Evolutionary conservation across 768 basidiomycete species (phyloP), one percentile per base, ranked within the genome.

Genomic region (Rhodotorula graminis): DNA sequence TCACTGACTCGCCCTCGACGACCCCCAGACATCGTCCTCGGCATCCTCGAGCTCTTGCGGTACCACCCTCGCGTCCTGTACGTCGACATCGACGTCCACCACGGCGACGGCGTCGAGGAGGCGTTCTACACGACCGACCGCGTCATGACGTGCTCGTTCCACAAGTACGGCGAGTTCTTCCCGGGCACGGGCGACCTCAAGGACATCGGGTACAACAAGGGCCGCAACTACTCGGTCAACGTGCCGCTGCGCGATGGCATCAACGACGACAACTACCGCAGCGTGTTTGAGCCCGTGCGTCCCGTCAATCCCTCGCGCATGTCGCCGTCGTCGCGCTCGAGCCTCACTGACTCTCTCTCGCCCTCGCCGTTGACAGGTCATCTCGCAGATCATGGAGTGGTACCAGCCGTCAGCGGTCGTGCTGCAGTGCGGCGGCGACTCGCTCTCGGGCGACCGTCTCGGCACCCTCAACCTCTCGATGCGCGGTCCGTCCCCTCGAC

Each of bases 81-180:
- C 82, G 93, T 99, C 76, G 96, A 99, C 80, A 94, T 99, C 70
- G 96, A 99, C 80, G 92, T 96, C 2, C 96, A 99, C 80, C 96
- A 99, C 73, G 96, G 96, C 25, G 96, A 99, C 81, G 96, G 96
- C 56, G 96, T 99, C 33, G 96, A 99, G 80, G 96, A 99, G 82
- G 96, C 96, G 0, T 99, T 99, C 81, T 99, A 98, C 81, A 94
- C 93, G 8, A 98, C 96, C 31, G 95, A 99, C 80, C 86, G 96
- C 57, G 96, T 99, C 68, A 98, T 98, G 96, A 98, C 95, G 0
- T 89, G 89, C 79, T 93, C 91, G 77, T 96, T 98, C 82, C 96
- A 99, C 81, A 97, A 98, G 81, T 99, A 97, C 75, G 96, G 96
- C 47, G 96, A 99, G 81, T 99, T 90, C 82, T 99, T 99, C 82